phyloP scores from a whole-genome alignment of 2,329 filamentous ascomycete species.

The Metarhizium humberi region DNA sequence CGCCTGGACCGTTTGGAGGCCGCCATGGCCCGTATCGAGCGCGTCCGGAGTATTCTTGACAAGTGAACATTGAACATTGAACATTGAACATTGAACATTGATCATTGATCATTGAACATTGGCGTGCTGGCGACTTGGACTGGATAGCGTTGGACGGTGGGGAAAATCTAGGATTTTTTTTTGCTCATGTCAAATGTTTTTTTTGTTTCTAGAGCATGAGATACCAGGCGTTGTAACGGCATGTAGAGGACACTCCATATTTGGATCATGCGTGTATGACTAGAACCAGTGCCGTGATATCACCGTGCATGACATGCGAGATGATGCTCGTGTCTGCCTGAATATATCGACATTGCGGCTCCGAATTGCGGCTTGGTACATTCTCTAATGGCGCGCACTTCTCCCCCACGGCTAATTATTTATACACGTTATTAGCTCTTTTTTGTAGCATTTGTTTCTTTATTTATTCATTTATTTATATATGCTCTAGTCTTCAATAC shows the following conservation, averaged over 20 bases:
- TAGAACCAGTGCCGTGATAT: too few species aligned
- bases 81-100: too few species aligned
- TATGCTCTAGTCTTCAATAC: slow-evolving; percentile 25
- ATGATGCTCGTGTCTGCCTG: too few species aligned
- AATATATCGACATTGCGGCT: too few species aligned
- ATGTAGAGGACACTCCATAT: too few species aligned
- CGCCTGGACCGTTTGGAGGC: slow-evolving; percentile 63
- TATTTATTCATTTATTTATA: neutral
- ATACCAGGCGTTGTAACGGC: neutral
- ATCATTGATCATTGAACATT: too few species aligned
- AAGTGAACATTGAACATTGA: slow-evolving; percentile 10
- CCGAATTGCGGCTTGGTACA: too few species aligned
- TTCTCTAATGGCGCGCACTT: too few species aligned
- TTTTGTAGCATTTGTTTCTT: neutral
- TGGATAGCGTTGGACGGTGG: neutral
- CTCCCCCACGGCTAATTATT: too few species aligned
- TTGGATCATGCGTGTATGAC: too few species aligned
- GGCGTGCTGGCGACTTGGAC: neutral
- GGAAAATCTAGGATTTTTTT: neutral
- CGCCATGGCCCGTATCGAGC: slow-evolving; percentile 61
- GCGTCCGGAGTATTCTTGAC: slow-evolving; percentile 53
- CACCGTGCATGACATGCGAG: too few species aligned
- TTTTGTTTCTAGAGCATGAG: neutral
- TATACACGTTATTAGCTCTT: neutral
- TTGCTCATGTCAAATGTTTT: neutral